Percentiles rank a stretch among this genome's conserved stretches.
Conservation (phyloP, 805 yeast species). For the Sporopachydermia quercuum region DNA sequence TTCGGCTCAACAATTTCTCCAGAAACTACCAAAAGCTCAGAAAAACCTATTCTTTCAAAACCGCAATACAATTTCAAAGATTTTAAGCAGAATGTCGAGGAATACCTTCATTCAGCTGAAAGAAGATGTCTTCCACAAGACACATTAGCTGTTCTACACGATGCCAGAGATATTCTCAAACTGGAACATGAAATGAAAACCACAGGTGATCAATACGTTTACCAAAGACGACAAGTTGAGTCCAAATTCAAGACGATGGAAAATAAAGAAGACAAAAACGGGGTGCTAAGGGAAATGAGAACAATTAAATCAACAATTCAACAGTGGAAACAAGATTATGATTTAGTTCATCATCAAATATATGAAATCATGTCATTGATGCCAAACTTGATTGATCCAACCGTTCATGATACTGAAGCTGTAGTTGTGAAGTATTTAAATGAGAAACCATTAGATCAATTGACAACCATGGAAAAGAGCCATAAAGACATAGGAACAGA, state of each 20-base stretch:
- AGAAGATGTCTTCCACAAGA: conserved; percentile 17
- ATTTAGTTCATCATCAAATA: conserved; percentile 22
- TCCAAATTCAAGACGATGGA: conserved; percentile 13
- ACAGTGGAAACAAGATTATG: conserved; percentile 12
- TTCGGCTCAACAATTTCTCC: too few species aligned
- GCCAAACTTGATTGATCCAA: conserved; percentile 46
- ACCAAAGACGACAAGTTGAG: conserved; percentile 10
- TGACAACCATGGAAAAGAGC: conserved; percentile 22
- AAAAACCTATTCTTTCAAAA: too few species aligned
- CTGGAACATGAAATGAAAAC: conserved; percentile 13
- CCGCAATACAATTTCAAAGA: conserved; percentile 22
- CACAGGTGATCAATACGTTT: conserved; percentile 17
- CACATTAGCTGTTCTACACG: conserved; percentile 13
- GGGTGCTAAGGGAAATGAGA: conserved; percentile 3
- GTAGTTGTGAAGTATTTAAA: conserved; percentile 39
- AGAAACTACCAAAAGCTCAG: too few species aligned
- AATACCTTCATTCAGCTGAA: conserved; percentile 16
- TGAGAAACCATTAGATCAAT: conserved; percentile 11
- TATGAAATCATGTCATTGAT: conserved; percentile 29
- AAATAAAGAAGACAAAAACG: conserved; percentile 8
- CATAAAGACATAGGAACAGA: conserved; percentile 60
- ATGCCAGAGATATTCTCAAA: conserved; percentile 13
- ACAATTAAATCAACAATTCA: conserved; percentile 13
- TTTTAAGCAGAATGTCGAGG: conserved; percentile 16
- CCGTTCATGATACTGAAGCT: conserved; percentile 26